A percentile compares a stretch with the other conserved stretches of the same genome.
These are phyloP conservation scores for Dactylellina haptotyla DNA, from an alignment of 2,329 filamentous ascomycete species.

Conservation along the genomic window DNA sequence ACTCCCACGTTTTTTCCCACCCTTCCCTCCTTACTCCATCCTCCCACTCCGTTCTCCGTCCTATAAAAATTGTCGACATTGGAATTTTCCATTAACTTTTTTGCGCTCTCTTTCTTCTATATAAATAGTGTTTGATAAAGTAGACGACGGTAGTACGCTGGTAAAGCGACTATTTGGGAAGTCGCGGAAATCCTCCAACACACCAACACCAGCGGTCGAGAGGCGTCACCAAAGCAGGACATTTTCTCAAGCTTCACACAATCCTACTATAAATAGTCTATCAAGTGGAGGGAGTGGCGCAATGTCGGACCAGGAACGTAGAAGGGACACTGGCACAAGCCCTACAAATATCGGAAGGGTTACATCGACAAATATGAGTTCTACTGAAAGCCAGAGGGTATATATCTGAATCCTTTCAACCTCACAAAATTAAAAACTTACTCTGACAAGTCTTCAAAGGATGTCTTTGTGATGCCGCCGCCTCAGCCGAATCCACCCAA, in stretches of 20 bases:
- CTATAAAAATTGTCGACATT: constrained; percentile 6
- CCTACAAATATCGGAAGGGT: constrained; percentile 48
- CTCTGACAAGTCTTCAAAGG: constrained; percentile 25
- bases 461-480: constrained; percentile 43
- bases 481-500: constrained; percentile 30
- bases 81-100: neutral
- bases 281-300: constrained; percentile 45
- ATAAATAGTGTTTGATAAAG: constrained; percentile 39
- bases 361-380: constrained; percentile 44
- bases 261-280: constrained; percentile 29
- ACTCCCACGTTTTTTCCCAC: constrained; percentile 39
- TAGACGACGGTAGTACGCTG: constrained; percentile 26
- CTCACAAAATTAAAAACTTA: neutral
- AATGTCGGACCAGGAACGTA: constrained; percentile 43
- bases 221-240: constrained; percentile 17
- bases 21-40: constrained; percentile 36
- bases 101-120: neutral
- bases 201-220: constrained; percentile 12
- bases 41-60: constrained; percentile 16
- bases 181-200: constrained; percentile 44
- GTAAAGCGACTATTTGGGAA: constrained; percentile 48
- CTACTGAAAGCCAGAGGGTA: constrained; percentile 43
- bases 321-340: constrained; percentile 33
- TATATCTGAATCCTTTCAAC: neutral
- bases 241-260: constrained; percentile 28